These are phyloP conservation scores for Effrenium voratum DNA, from an alignment of 73 alveolate species.

Conservation along the genomic window DNA sequence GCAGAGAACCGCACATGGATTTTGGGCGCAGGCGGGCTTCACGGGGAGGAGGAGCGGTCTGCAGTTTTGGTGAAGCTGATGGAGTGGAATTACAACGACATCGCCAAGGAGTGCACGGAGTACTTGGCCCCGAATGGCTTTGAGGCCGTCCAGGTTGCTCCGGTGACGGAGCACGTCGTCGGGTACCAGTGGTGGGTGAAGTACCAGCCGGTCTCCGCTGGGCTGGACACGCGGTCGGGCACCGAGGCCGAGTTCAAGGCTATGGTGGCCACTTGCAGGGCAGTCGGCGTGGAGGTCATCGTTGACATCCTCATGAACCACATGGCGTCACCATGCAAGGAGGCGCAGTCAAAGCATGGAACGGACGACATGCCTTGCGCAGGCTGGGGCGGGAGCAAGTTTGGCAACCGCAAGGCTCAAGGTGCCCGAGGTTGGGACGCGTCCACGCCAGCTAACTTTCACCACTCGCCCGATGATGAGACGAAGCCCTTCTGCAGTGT, in stretches of 20 bases:
- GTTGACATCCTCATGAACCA: slow-evolving; percentile 84
- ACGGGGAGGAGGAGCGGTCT: slow-evolving; percentile 47
- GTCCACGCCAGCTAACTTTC: slow-evolving; percentile 16
- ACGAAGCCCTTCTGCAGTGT: slow-evolving; percentile 12
- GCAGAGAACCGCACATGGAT: too few relatives aligned
- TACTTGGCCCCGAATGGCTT: slow-evolving; percentile 75
- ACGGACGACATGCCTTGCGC: slow-evolving; percentile 32
- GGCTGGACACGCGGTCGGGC: slow-evolving; percentile 60
- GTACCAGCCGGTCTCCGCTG: slow-evolving; percentile 76
- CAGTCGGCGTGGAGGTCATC: slow-evolving; percentile 58
- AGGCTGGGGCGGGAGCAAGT: slow-evolving; percentile 77
- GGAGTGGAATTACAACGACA: slow-evolving; percentile 86
- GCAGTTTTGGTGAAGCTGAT: slow-evolving; percentile 62
- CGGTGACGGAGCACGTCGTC: slow-evolving; percentile 65
- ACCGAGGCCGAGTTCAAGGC: slow-evolving; percentile 8
- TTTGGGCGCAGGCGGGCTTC: slow-evolving; percentile 82
- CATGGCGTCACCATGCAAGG: slow-evolving; percentile 65
- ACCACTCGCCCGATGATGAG: slow-evolving; percentile 25
- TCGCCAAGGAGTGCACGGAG: slow-evolving; percentile 77
- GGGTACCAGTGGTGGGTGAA: slow-evolving; percentile 91
- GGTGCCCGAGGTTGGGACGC: slow-evolving; percentile 90
- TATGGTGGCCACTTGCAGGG: slow-evolving; percentile 85
- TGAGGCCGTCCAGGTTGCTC: slow-evolving; percentile 83
- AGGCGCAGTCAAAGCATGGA: neutral
- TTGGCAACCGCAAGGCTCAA: slow-evolving; percentile 46